Evolutionary conservation across 2,329 filamentous ascomycete species (phyloP), one percentile per base, ranked within the genome.

Genomic region (Colletotrichum sp.): DNA sequence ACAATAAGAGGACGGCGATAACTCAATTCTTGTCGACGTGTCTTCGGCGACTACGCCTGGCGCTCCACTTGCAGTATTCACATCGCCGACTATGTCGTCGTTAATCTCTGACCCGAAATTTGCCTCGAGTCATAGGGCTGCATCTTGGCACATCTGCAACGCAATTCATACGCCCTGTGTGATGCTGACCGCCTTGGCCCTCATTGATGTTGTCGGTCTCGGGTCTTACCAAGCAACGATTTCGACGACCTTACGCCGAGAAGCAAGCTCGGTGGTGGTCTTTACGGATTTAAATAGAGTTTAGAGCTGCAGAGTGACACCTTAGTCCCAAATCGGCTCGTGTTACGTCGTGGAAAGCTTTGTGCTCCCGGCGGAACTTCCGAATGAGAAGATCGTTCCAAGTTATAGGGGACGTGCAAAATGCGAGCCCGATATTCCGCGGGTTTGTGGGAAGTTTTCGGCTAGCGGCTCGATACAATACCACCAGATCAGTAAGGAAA

Each of bases 61-160:
- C 6, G n/a, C 44, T 52, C 44, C 44, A 24, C 44, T 52, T 52
- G n/a, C 6, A 1, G n/a, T 22, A 22, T 52, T 52, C 44, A 52
- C 12, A 52, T 52, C n/a, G 44, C 44, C n/a, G 44, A 52, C 44
- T 22, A 52, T 1, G n/a, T 22, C 44, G 10, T 22, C 44, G 39
- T 48, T n/a, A 5, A 22, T 7, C 1, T 22, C 10, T 22, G 0
- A 8, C n/a, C 44, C 44, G 6, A 8, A 8, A 22, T 3, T 22
- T 4, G 6, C 44, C 44, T 22, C 44, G 44, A 52, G 44, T 52
- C 44, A 52, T 52, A 52, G 44, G n/a, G 44, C 44, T 52, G 44
- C 44, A 2, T 22, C n/a, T 10, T 1, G 44, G 44, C 44, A 52
- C 1, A 52, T 22, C n/a, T 52, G 44, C 39, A 48, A 48, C 39